Percentiles rank a stretch among this genome's conserved stretches.
These are phyloP conservation scores for Paracamarosporium sp. DNA, from an alignment of 2,329 filamentous ascomycete genomes.

Conservation along the genomic window DNA sequence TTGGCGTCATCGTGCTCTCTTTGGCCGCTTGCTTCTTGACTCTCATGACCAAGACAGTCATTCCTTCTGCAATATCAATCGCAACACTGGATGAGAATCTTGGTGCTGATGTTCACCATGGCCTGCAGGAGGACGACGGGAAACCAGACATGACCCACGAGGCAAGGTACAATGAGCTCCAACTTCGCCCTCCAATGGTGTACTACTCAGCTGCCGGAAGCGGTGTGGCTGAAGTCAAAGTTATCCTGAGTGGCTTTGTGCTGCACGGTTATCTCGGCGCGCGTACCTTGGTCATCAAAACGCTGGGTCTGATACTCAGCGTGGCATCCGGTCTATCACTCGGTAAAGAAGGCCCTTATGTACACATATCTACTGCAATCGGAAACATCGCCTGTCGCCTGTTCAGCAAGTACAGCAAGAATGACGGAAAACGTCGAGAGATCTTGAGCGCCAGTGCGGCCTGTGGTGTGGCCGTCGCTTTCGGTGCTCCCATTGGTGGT, in stretches of 20 bases:
- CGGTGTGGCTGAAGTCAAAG: slow-evolving; percentile 95
- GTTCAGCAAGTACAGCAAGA: slow-evolving; percentile 92
- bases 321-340: slow-evolving; percentile 92
- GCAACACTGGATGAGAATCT: slow-evolving; percentile 93
- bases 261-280: slow-evolving; percentile 93
- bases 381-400: slow-evolving; percentile 94
- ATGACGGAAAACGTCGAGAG: slow-evolving; percentile 93
- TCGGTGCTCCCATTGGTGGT: slow-evolving; percentile 87
- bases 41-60: slow-evolving; percentile 88
- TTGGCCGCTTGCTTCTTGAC: slow-evolving; percentile 79
- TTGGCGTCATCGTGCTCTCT: slow-evolving; percentile 74
- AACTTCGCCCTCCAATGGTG: slow-evolving; percentile 72
- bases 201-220: slow-evolving; percentile 97
- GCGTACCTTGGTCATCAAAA: slow-evolving; percentile 86
- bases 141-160: slow-evolving; percentile 52
- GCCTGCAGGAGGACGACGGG: slow-evolving; percentile 49
- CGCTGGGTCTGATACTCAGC: slow-evolving; percentile 80
- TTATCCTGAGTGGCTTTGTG: slow-evolving; percentile 97
- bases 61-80: slow-evolving; percentile 86
- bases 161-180: slow-evolving; percentile 47
- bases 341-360: slow-evolving; percentile 94
- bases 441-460: slow-evolving; percentile 92
- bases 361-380: slow-evolving; percentile 95
- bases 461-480: slow-evolving; percentile 91
- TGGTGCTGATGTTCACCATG: slow-evolving; percentile 62